phyloP scores from a whole-genome alignment of 1,284 basidiomycete genomes.

The Sporisorium sorghi region DNA sequence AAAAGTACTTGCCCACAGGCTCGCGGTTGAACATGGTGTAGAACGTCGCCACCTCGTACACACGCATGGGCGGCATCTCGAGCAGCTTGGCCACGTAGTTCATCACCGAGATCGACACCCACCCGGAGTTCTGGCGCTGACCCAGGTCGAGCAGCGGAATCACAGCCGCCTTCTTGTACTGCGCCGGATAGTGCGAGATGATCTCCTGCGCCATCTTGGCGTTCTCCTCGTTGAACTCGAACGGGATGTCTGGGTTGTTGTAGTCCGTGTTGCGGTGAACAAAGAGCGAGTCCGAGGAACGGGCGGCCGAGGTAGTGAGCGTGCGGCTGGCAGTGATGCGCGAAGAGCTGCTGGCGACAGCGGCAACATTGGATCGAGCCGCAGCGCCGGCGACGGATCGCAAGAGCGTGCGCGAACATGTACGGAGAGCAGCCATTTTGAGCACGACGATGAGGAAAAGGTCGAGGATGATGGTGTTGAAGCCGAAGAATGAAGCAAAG shows the following conservation, averaged over 20 bases:
- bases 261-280: slow-evolving; percentile 88
- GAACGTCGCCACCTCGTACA: slow-evolving; percentile 99
- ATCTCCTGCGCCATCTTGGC: slow-evolving; percentile 86
- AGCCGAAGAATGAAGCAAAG: slow-evolving; percentile 6
- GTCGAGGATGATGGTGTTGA: slow-evolving; percentile 5
- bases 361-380: slow-evolving; percentile 27
- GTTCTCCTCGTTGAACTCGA: slow-evolving; percentile 86
- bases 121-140: slow-evolving; percentile 97
- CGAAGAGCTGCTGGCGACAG: slow-evolving; percentile 38
- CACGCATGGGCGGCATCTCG: slow-evolving; percentile 97
- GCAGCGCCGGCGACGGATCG: slow-evolving; percentile 40
- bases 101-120: slow-evolving; percentile 99
- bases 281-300: slow-evolving; percentile 65
- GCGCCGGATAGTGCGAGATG: slow-evolving; percentile 90
- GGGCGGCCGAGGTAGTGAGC: slow-evolving; percentile 47
- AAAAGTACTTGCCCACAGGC: slow-evolving; percentile 92
- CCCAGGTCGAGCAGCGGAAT: slow-evolving; percentile 96
- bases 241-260: slow-evolving; percentile 81
- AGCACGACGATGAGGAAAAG: neutral
- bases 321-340: slow-evolving; percentile 33
- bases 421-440: slow-evolving; percentile 50
- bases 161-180: slow-evolving; percentile 95
- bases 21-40: slow-evolving; percentile 92
- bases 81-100: slow-evolving; percentile 90
- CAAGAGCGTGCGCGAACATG: slow-evolving; percentile 47